Base-by-base conservation (phyloP, 495 filamentous ascomycete genomes). In the Hypomontagnella monticulosa region DNA sequence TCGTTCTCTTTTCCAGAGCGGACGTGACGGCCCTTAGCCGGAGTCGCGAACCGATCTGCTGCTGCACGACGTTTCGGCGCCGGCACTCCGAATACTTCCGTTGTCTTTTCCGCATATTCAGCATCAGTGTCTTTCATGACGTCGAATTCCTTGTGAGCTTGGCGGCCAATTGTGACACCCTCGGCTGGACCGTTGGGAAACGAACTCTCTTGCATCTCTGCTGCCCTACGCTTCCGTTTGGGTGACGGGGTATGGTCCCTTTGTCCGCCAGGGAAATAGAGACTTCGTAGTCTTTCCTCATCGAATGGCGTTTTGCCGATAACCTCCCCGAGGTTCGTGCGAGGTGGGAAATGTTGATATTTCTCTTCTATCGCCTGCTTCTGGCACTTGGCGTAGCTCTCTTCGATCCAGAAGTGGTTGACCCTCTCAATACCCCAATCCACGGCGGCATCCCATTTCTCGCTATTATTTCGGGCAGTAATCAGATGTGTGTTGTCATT, bases 341-440 rank as follows among this genome's bases (percentile, higher is more conserved):
- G 82, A 7, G 81, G 80, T 12, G 95, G 96, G 70, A 97, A 99
- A 66, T 89, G 83, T 0, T 81, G 90, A 71, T 96, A 98, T 50
- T 88, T 86, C 0, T 82, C 79, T 57, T 91, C 83, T 1, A 88
- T 85, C 3, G 92, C 69, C 68, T 90, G 88, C 37, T 87, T 74
- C 70, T 89, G 79, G 81, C 93, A 97, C 71, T 88, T 90, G 4
- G 93, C 91, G 72, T 98, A 99, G 75, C 92, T 93, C 66, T 99
- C 96, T 73, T 99, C 95, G 43, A 99, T 84, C 95, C 95, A 99
- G 1, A 99, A 81, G 69, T 98, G 94, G 73, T 99, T 99, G 55
- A 96, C 81, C 62, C 96, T 88, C 41, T 94, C 76, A 27, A 98
- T 87, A 32, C 89, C 88, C 95, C 95, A 99, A 74, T 98, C 96